phyloP scores from a whole-genome alignment of 306 rosid genomes.

The Quercus agrifolia region DNA sequence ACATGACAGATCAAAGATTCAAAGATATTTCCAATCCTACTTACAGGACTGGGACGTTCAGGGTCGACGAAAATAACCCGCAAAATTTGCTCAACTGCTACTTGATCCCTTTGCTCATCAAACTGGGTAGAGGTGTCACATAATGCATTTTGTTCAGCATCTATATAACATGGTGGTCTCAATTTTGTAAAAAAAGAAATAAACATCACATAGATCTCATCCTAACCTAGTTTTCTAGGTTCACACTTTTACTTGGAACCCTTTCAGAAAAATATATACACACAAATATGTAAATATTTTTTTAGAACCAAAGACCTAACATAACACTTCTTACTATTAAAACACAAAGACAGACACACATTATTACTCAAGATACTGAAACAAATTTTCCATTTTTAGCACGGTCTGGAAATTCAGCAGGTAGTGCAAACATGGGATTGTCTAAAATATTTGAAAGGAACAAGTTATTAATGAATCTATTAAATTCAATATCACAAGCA shows the following conservation, averaged over 20 bases:
- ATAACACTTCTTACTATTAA: neutral
- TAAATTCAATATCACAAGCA: neutral
- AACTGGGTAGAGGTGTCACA: constrained; percentile 47
- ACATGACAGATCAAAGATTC: neutral
- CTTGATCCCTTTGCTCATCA: constrained; percentile 91
- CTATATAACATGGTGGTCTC: constrained; percentile 5
- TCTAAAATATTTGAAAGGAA: neutral
- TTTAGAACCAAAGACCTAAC: neutral
- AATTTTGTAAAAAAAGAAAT: neutral
- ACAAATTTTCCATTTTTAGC: neutral
- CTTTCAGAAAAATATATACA: neutral
- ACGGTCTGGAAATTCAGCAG: neutral
- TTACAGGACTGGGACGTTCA: constrained; percentile 68
- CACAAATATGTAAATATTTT: neutral
- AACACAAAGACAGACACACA: neutral
- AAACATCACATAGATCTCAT: neutral
- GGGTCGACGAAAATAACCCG: constrained; percentile 89
- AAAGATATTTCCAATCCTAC: constrained; percentile 15
- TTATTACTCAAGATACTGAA: neutral
- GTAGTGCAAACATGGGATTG: neutral
- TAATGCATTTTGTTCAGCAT: constrained; percentile 18
- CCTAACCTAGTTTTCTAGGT: neutral
- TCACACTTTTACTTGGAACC: too few relatives aligned
- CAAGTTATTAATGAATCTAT: neutral
- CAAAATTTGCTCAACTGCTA: constrained; percentile 81